Evolutionary conservation across 352 stramenopile species (phyloP).

Genomic region (Phytophthora hybrid): DNA sequence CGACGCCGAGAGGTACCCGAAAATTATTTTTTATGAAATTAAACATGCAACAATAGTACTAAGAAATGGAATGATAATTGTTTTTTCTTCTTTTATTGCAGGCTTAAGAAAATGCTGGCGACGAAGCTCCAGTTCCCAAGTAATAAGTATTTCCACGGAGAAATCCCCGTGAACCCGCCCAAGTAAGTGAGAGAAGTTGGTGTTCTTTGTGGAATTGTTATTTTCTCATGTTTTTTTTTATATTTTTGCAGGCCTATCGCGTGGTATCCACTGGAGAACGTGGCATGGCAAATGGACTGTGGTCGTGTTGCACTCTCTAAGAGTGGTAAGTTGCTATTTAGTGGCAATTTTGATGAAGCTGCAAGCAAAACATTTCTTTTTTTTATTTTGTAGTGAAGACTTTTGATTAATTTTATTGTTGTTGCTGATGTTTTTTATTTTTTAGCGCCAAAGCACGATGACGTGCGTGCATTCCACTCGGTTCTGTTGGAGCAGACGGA

Average conservation of each 20-base stretch:
- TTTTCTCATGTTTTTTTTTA: conserved; percentile 8
- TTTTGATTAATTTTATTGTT: neutral
- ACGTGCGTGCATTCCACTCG: conserved; percentile 92
- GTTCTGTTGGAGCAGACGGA: conserved; percentile 94
- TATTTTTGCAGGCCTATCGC: conserved; percentile 53
- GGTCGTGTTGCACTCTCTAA: conserved; percentile 86
- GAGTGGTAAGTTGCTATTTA: conserved; percentile 47
- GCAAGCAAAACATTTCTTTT: neutral
- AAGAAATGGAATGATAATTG: neutral
- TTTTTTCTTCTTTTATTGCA: conserved; percentile 15
- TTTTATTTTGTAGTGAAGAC: neutral
- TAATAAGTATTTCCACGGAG: conserved; percentile 60
- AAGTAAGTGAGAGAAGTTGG: conserved; percentile 45
- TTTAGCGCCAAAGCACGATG: conserved; percentile 77
- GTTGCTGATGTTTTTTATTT: conserved; percentile 2
- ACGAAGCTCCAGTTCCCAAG: conserved; percentile 66
- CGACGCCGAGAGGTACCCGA: conserved; percentile 50
- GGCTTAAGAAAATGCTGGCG: conserved; percentile 58
- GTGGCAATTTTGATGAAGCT: neutral
- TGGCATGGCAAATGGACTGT: conserved; percentile 87
- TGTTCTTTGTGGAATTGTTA: neutral
- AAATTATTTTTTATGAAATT: neutral
- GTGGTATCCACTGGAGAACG: conserved; percentile 83
- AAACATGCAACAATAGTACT: no score
- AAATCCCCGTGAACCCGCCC: conserved; percentile 70